These are phyloP conservation scores for Penicillium alfredii DNA, from an alignment of 495 filamentous ascomycete genomes.

Conservation along the genomic window DNA sequence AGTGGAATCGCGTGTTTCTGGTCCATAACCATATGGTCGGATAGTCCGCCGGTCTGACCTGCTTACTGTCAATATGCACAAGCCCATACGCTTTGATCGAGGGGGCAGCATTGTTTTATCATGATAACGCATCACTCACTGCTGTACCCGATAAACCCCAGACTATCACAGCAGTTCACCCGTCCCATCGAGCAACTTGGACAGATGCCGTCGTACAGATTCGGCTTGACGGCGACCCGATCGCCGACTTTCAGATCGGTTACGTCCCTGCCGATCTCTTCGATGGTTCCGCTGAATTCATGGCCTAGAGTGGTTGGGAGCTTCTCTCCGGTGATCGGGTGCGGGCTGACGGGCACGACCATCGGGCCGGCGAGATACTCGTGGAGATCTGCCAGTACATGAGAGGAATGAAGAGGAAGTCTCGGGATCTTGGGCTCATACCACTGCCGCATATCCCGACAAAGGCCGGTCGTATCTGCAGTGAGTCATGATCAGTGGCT, in stretches of 20 bases:
- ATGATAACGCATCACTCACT: slow-evolving; percentile 22
- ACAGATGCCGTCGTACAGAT: slow-evolving; percentile 54
- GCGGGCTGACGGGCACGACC: slow-evolving; percentile 51
- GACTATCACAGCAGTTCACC: slow-evolving; percentile 51
- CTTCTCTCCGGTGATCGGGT: slow-evolving; percentile 51
- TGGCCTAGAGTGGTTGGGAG: slow-evolving; percentile 57
- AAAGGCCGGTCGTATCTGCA: slow-evolving; percentile 32
- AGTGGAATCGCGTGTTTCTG: slow-evolving; percentile 18
- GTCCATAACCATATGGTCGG: slow-evolving; percentile 49
- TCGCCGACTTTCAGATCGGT: slow-evolving; percentile 47
- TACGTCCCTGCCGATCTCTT: slow-evolving; percentile 52
- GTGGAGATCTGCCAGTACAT: slow-evolving; percentile 54
- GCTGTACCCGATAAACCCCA: slow-evolving; percentile 57
- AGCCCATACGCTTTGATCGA: too few species aligned
- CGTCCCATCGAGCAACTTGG: slow-evolving; percentile 43
- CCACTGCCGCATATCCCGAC: slow-evolving; percentile 34
- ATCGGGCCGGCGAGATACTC: slow-evolving; percentile 53
- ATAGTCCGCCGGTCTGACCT: slow-evolving; percentile 46
- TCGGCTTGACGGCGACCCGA: slow-evolving; percentile 53
- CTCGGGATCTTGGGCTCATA: too few species aligned
- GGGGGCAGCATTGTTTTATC: neutral
- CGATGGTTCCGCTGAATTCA: slow-evolving; percentile 54
- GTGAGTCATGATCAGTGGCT: slow-evolving; percentile 4
- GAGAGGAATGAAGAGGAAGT: too few species aligned
- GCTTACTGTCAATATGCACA: neutral